Conservation (phyloP, 2,329 filamentous ascomycete species). For the Aureobasidium vineae region DNA sequence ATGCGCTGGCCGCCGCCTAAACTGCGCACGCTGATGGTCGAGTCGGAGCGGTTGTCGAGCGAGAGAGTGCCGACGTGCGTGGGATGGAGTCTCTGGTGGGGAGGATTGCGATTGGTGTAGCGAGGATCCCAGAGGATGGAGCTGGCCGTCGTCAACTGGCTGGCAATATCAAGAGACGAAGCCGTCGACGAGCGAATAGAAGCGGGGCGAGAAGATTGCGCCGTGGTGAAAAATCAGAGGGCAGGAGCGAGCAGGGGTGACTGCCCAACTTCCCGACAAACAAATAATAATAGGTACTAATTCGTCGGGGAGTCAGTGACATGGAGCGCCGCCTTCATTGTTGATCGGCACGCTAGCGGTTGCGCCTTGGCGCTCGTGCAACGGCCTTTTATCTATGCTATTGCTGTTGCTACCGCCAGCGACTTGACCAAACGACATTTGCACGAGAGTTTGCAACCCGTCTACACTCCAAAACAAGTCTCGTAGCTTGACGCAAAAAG, state of each 20-base stretch:
- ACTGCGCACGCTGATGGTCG: constrained; percentile 51
- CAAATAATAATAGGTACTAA: constrained; percentile 16
- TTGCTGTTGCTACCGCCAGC: not conserved
- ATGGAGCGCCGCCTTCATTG: constrained; percentile 10
- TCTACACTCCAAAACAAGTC: not conserved
- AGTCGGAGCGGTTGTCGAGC: constrained; percentile 50
- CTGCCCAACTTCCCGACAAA: constrained; percentile 23
- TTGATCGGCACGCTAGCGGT: constrained; percentile 21
- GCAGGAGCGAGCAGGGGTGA: constrained; percentile 25
- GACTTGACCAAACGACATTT: not conserved
- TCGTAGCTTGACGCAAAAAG: not conserved
- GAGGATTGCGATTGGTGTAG: constrained; percentile 47
- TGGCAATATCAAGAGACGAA: constrained; percentile 43
- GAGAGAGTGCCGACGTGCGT: constrained; percentile 52
- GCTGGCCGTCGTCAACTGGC: constrained; percentile 50
- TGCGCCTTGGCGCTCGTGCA: constrained; percentile 21
- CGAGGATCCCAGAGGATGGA: constrained; percentile 52
- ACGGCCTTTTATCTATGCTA: constrained; percentile 15
- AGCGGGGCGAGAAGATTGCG: constrained; percentile 27
- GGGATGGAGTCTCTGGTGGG: constrained; percentile 47
- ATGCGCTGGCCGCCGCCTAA: constrained; percentile 46
- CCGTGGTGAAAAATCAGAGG: no score
- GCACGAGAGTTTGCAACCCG: not conserved
- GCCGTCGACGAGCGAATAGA: constrained; percentile 32
- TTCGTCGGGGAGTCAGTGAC: not conserved